Percentiles rank a stretch among this genome's conserved stretches.
These are phyloP conservation scores for Vitis vinifera DNA, from an alignment of 164 flowering plant genomes.

Conservation along the genomic window DNA sequence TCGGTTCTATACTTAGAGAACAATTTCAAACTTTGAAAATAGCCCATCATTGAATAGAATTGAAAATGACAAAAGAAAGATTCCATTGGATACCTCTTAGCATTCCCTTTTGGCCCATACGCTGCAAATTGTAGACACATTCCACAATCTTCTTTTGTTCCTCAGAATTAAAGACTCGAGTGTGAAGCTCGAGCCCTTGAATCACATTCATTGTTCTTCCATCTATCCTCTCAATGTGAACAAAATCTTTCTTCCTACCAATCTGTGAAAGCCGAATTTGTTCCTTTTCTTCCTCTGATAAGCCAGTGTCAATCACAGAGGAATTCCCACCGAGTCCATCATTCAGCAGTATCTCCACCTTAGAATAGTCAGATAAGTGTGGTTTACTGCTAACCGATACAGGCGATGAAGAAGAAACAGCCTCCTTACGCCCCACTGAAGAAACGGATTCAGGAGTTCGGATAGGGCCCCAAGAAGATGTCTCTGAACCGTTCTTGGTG, in stretches of 20 bases:
- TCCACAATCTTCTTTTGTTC: constrained; percentile 57
- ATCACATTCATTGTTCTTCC: constrained; percentile 44
- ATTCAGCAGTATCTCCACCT: neutral
- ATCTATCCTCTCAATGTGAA: constrained; percentile 31
- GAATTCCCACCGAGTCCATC: constrained; percentile 16
- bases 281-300: constrained; percentile 23
- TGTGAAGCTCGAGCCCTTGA: constrained; percentile 59
- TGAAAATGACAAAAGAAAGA: too few relatives aligned
- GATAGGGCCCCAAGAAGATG: neutral
- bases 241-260: constrained; percentile 47
- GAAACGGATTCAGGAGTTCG: constrained; percentile 4
- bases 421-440: neutral
- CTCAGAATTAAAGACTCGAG: constrained; percentile 36
- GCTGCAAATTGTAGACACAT: constrained; percentile 33
- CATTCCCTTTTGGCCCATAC: constrained; percentile 44
- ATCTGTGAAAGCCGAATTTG: constrained; percentile 26
- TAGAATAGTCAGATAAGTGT: neutral
- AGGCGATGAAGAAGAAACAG: constrained; percentile 4
- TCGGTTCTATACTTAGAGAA: too few relatives aligned
- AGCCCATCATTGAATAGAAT: too few relatives aligned
- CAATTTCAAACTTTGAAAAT: too few relatives aligned
- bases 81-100: constrained; percentile 37
- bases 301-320: constrained; percentile 4
- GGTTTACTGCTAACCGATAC: constrained; percentile 8
- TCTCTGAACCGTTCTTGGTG: neutral